Base-by-base conservation (phyloP, 768 basidiomycete genomes). In the Crepidotus variabilis region DNA sequence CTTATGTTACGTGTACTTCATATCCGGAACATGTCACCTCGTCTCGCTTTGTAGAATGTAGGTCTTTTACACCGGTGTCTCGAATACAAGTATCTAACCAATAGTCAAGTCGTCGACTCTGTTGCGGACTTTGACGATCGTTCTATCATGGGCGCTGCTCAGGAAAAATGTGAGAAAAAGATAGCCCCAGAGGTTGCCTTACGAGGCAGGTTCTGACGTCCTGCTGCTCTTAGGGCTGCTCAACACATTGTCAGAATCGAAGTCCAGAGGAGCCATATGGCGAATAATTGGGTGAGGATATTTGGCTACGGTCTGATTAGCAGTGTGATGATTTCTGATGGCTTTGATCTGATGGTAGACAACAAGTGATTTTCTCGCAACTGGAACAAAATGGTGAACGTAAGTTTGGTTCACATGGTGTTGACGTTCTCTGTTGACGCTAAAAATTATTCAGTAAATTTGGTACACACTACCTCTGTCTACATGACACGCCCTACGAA, bases 331-430 rank as follows among this genome's bases (percentile, higher is more conserved):
- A n/a, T n/a, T n/a, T n/a, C n/a, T n/a, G n/a, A n/a, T n/a, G n/a
- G n/a, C 18, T 47, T 24, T 8, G 46, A 34, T 22, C 14, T 7
- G 33, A 32, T 20, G 16, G 14, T 58, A 80, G 82, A 7, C 82
- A 84, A 60, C 83, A 84, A 61, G 77, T 84, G 47, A 79, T 84
- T 13, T 84, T 84, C 67, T 75, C 75, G 7, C 76, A 79, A 60
- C 63, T 83, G 9, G 69, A 75, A 50, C 69, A 76, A 50, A 61
- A 63, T 9, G 74, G 72, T 52, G 60, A 55, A 54, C 73, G 75
- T 78, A 61, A 52, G 71, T 70, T 13, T 55, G 50, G 22, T 53
- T 49, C 16, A 22, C 10, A 21, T 23, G 0, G 22, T n/a, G 6
- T 34, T 50, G 34, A 18, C 16, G 16, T 50, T 10, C 43, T 20